A percentile compares a stretch with the other conserved stretches of the same genome.
phyloP scores from a whole-genome alignment of 148 eudicot genomes.

The Vaccinium vitisidaea region DNA sequence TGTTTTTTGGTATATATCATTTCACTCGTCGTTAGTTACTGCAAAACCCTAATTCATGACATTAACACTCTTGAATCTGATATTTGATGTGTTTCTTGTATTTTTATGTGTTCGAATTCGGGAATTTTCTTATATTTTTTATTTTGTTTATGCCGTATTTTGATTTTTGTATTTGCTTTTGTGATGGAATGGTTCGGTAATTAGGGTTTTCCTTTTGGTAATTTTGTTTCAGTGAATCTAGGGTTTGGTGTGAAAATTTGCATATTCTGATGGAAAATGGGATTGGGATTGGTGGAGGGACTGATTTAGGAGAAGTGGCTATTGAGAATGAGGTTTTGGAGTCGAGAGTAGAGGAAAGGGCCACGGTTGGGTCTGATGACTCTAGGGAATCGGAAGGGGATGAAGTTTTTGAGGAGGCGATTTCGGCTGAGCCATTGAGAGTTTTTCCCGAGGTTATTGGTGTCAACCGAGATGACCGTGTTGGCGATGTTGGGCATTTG shows the following conservation, averaged over 20 bases:
- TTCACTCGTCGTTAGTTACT: neutral
- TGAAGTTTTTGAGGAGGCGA: conserved; percentile 67
- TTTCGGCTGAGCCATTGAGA: conserved; percentile 26
- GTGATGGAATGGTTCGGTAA: neutral
- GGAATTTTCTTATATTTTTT: neutral
- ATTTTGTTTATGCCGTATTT: neutral
- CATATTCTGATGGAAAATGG: conserved; percentile 67
- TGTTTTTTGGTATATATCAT: neutral
- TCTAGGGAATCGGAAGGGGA: conserved; percentile 48
- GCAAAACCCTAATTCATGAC: conserved; percentile 17
- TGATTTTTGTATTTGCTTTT: neutral
- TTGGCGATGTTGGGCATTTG: conserved; percentile 13
- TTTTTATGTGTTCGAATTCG: neutral
- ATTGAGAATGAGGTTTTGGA: conserved; percentile 33
- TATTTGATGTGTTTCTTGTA: neutral
- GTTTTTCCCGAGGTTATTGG: conserved; percentile 28
- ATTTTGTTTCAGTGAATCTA: conserved; percentile 21
- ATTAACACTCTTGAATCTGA: neutral
- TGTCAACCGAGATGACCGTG: conserved; percentile 21
- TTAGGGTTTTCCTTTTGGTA: conserved; percentile 1
- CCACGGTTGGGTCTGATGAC: conserved; percentile 28
- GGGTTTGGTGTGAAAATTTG: conserved; percentile 22
- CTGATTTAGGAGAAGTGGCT: conserved; percentile 29
- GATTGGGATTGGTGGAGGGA: conserved; percentile 36
- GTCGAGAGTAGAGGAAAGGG: conserved; percentile 30